Percentiles rank a stretch among this genome's conserved stretches.
phyloP scores from a whole-genome alignment of 352 stramenopile species.

The Phytophthora cajani region DNA sequence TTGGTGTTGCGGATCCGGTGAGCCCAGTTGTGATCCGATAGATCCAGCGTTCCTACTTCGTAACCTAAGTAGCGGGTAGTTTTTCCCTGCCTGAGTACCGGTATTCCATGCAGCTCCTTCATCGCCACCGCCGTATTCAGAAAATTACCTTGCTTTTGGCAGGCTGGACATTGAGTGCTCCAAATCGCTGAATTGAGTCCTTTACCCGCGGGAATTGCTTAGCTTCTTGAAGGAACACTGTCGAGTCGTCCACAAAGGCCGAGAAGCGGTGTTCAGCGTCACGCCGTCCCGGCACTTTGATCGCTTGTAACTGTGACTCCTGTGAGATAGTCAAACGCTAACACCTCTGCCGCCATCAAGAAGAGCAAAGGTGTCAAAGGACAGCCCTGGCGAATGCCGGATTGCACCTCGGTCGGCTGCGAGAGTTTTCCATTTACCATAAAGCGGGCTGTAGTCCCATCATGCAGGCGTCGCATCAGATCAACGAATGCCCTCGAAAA shows the following conservation, averaged over 20 bases:
- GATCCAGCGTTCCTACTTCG: background rate
- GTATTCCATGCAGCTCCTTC: background rate
- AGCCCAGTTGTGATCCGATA: background rate
- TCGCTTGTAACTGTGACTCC: background rate
- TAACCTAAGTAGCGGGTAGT: background rate
- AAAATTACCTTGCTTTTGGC: constrained; percentile 4
- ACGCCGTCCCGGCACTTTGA: too few species aligned
- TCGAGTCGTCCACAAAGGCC: background rate
- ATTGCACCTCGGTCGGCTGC: background rate
- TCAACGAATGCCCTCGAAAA: background rate
- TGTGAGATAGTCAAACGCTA: background rate
- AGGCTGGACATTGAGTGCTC: background rate
- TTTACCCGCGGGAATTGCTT: background rate
- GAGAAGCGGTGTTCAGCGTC: background rate
- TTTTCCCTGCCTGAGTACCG: background rate
- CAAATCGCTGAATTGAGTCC: background rate
- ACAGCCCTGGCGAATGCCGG: background rate
- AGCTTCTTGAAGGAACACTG: background rate
- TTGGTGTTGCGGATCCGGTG: background rate
- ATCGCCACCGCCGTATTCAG: background rate
- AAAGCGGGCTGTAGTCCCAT: background rate
- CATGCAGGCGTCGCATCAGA: background rate
- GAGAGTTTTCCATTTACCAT: background rate
- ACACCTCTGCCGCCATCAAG: background rate
- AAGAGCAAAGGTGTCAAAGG: background rate